Evolutionary conservation across 192 early-diverging fungal genomes (phyloP), one percentile per base, ranked within the genome.

Genomic region (Gaertneriomyces semiglobifer): DNA sequence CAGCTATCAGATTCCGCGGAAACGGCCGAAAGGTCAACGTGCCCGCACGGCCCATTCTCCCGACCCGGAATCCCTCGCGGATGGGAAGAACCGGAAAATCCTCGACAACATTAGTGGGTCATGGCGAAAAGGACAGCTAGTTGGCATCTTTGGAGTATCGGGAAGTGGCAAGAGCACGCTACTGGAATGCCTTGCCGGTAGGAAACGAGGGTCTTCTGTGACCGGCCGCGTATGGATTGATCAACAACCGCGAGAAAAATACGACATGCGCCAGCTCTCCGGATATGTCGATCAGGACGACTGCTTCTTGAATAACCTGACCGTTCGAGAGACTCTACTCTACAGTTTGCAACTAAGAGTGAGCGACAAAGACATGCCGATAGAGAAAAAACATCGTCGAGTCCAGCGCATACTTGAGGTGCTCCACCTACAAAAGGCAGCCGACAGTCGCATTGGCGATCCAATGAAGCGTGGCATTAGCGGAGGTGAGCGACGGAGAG

Each of bases 401-500:
- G 46, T 61, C 38, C 11, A 51, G 2, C 63, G 71, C 63, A 68
- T 78, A 2, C 64, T 75, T 43, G 58, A 68, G 18, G 39, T 70
- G 3, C 47, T 81, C 25, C 40, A 43, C 8, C 72, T 75, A 38
- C 14, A 40, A 4, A 67, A 74, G 41, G 69, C 80, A 50, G 58
- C 67, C 5, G 19, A 78, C 53, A 47, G 58, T 10, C 10, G 59
- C 41, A 85, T 96, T 41, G 93, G 93, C 19, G 78, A 87, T 14
- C 89, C 88, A 57, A 74, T 84, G 7, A 81, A 81, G 62, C 73
- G 90, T 60, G 94, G 94, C 66, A 89, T 96, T 50, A 90, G 88
- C 53, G 86, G 93, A 20, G 93, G 92, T 55, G 90, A 96, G 74
- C 85, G 91, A 69, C 92, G 93, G 72, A 53, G 81, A 7, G 77